Base-by-base conservation (phyloP, 2,329 filamentous ascomycete species). In the Stagonosporopsis chrysanthemi region DNA sequence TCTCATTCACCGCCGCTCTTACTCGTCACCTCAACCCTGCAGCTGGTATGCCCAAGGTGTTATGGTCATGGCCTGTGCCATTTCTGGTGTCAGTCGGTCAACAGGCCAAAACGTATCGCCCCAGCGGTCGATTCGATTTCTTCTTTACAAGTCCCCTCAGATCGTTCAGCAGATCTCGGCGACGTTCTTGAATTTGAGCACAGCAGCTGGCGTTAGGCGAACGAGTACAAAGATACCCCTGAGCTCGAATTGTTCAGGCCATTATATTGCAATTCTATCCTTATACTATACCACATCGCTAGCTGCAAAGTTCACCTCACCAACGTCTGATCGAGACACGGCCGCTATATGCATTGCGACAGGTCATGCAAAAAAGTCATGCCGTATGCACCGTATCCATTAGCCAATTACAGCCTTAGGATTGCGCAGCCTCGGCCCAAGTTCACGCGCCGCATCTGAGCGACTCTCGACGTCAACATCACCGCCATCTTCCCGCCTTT, bases 171-270 rank as follows among this genome's bases (percentile, higher is more conserved):
- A 9, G 31, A 41, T 40, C 12, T 40, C 5, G 40, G 36, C 35
- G 45, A 42, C 14, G 35, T 54, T 50, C 38, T 58, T 51, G 3
- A 22, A 31, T 58, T 50, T 50, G 44, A 36, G 45, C 36, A 42
- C 36, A 31, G 38, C 31, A 38, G 24, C 42, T 51, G 56, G 56
- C 52, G 52, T 55, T 59, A 51, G 56, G 54, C 54, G 56, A 56
- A 51, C 40, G 46, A 33, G 52, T 40, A 52, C 31, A 53, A 60
- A 60, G 53, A 62, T 60, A 60, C 60, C 60, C 56, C 54, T 53
- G 60, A 51, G 60, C 55, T 48, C 22, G 19, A 38, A 35, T 31
- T 50, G 40, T 58, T 42, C 48, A 45, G 56, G 49, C 40, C 15
- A 50, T 42, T 54, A 44, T 44, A 52, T 48, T 42, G 7, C 19